phyloP scores from a whole-genome alignment of 1,284 basidiomycete genomes.

The Moniliella sp. region DNA sequence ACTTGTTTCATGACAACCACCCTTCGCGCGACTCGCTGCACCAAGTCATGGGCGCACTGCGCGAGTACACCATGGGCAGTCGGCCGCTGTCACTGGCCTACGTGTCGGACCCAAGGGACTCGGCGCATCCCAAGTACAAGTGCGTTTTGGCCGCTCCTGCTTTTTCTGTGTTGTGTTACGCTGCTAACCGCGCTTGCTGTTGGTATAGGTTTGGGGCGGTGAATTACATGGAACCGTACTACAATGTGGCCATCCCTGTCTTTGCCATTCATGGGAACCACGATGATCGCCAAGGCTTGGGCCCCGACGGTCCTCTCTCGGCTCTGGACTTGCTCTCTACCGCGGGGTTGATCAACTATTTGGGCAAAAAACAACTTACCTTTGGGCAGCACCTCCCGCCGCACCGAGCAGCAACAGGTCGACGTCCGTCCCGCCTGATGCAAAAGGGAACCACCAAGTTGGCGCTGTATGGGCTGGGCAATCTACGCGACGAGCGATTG shows the following conservation, averaged over 20 bases:
- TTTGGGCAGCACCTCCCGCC: conserved; percentile 37
- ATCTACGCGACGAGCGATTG: conserved; percentile 85
- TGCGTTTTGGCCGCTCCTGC: too few species aligned
- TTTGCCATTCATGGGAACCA: conserved; percentile 99
- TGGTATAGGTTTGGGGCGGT: conserved; percentile 83
- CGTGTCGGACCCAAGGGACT: conserved; percentile 70
- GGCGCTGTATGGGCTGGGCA: conserved; percentile 82
- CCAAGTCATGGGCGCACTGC: conserved; percentile 55
- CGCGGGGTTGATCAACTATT: conserved; percentile 83
- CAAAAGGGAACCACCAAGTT: conserved; percentile 67
- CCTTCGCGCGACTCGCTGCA: conserved; percentile 63
- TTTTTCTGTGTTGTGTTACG: too few species aligned
- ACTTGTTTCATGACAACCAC: conserved; percentile 91
- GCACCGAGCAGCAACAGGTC: too few species aligned
- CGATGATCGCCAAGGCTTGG: conserved; percentile 90
- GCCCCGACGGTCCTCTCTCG: conserved; percentile 70
- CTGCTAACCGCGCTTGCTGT: too few species aligned
- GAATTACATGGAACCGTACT: conserved; percentile 89
- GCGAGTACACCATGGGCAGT: conserved; percentile 73
- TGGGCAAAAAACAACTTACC: conserved; percentile 54
- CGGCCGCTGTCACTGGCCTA: conserved; percentile 71
- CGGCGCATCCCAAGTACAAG: conserved; percentile 46
- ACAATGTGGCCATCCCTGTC: conserved; percentile 80
- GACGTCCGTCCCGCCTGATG: too few species aligned
- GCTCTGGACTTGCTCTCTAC: conserved; percentile 84